Percentiles rank a stretch among this genome's conserved stretches.
Conservation (phyloP, 2,329 filamentous ascomycete species). For the Clarireedia paspali region DNA sequence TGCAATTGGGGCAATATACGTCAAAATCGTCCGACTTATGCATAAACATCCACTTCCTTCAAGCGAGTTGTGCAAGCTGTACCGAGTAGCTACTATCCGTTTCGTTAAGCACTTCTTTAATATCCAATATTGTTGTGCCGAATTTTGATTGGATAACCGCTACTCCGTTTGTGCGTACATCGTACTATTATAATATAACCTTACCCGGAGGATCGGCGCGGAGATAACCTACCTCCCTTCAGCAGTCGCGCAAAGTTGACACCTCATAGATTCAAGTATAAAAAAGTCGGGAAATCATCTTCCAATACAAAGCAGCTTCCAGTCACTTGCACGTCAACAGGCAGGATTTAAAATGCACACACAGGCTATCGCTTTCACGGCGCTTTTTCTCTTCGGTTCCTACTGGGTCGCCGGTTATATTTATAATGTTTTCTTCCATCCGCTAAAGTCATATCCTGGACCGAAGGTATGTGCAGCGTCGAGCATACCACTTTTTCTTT, state of each 20-base stretch:
- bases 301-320: too few relatives aligned
- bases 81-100: background rate
- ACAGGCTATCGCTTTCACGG: background rate
- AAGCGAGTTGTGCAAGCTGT: background rate
- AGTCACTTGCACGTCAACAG: too few relatives aligned
- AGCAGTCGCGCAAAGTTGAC: background rate
- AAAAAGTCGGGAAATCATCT: too few relatives aligned
- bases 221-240: background rate
- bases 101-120: too few relatives aligned
- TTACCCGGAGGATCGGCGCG: background rate
- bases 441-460: slow-evolving; percentile 12
- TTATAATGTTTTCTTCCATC: slow-evolving; percentile 14
- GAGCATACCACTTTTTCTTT: slow-evolving; percentile 3
- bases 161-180: too few relatives aligned
- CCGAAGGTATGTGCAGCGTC: slow-evolving; percentile 6
- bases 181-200: too few relatives aligned
- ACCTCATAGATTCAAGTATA: too few relatives aligned
- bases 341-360: background rate
- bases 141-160: background rate
- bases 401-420: background rate
- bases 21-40: too few relatives aligned
- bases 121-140: too few relatives aligned
- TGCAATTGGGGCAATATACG: too few relatives aligned
- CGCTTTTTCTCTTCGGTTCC: background rate
- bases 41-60: too few relatives aligned